Conservation (phyloP, 495 filamentous ascomycete species). For the Neohortaea acidophila region DNA sequence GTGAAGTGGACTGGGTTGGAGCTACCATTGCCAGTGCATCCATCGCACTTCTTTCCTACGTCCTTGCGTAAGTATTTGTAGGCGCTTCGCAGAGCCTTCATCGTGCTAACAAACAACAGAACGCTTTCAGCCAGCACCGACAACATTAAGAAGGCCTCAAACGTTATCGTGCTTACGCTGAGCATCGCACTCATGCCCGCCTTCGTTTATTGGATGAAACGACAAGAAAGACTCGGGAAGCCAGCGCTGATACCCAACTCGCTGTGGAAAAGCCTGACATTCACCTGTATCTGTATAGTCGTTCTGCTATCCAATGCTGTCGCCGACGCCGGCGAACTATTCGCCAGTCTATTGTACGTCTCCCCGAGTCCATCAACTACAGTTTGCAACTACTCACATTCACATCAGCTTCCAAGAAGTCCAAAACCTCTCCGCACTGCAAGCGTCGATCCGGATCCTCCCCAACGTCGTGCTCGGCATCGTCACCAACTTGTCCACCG, state of each 20-base stretch:
- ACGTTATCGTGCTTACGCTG: conserved; percentile 27
- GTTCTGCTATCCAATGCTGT: conserved; percentile 38
- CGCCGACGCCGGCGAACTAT: conserved; percentile 28
- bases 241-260: conserved; percentile 37
- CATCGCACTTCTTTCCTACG: conserved; percentile 31
- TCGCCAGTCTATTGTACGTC: conserved; percentile 7
- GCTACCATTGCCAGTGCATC: conserved; percentile 25
- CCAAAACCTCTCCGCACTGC: conserved; percentile 28
- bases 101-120: not conserved
- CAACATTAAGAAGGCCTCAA: conserved; percentile 22
- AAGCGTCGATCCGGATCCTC: conserved; percentile 37
- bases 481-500: conserved; percentile 39
- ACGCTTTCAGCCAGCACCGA: conserved; percentile 26
- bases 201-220: conserved; percentile 34
- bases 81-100: not conserved
- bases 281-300: conserved; percentile 35
- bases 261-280: conserved; percentile 36
- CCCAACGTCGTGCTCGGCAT: conserved; percentile 40
- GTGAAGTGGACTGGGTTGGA: conserved; percentile 37
- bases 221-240: conserved; percentile 28
- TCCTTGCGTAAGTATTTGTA: conserved; percentile 25
- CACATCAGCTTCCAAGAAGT: conserved; percentile 41
- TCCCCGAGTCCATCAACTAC: conserved; percentile 27
- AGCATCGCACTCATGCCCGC: conserved; percentile 29
- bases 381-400: conserved; percentile 39